phyloP scores from a whole-genome alignment of 2,329 filamentous ascomycete species.

The Aspergillus floridensis region DNA sequence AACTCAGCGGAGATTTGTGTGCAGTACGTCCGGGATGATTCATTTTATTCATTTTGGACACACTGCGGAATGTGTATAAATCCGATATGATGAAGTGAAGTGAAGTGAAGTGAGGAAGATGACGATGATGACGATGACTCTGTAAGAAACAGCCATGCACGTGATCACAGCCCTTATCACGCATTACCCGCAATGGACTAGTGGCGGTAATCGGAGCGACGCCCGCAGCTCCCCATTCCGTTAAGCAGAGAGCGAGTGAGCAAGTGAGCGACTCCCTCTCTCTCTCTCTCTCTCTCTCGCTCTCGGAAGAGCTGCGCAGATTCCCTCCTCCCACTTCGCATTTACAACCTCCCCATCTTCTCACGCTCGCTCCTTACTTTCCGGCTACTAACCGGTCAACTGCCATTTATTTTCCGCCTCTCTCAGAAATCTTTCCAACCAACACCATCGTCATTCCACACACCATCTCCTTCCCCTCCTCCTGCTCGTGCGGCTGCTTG shows the following conservation, averaged over 20 bases:
- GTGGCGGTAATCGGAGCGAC: slow-evolving; percentile 19
- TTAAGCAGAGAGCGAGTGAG: slow-evolving; percentile 3
- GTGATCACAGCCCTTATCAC: slow-evolving; percentile 24
- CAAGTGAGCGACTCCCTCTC: too few species aligned
- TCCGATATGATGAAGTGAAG: too few species aligned
- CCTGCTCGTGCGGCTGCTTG: slow-evolving; percentile 6
- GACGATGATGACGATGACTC: neutral
- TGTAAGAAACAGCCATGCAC: slow-evolving; percentile 11
- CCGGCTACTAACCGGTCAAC: neutral
- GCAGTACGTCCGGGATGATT: neutral
- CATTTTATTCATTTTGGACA: neutral
- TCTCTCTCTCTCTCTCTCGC: neutral
- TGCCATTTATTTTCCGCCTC: neutral
- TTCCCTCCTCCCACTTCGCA: neutral
- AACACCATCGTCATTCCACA: neutral
- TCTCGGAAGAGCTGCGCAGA: slow-evolving; percentile 4
- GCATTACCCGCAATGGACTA: slow-evolving; percentile 17
- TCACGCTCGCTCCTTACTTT: neutral
- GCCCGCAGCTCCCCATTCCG: slow-evolving; percentile 17
- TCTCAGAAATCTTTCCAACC: neutral
- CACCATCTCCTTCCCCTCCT: neutral
- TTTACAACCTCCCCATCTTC: neutral
- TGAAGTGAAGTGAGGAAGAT: neutral
- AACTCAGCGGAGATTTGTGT: neutral
- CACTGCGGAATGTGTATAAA: too few species aligned